Conservation (phyloP, 257 asterid species). For the Rhazya stricta region DNA sequence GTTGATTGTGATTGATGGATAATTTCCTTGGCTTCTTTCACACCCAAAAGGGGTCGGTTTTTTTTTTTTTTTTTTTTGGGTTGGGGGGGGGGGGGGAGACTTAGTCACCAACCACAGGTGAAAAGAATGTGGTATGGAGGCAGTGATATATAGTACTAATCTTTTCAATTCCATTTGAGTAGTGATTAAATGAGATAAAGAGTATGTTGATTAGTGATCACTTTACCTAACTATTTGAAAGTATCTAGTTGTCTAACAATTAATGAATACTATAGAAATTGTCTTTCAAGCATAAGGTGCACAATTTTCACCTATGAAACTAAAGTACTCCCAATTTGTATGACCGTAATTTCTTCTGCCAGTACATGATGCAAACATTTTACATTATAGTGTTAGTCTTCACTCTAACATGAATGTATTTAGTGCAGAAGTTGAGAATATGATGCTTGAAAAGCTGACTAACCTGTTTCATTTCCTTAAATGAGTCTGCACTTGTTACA, state of each 20-base stretch:
- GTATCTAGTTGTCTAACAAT: not conserved
- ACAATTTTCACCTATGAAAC: not conserved
- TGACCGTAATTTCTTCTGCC: not conserved
- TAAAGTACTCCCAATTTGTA: not conserved
- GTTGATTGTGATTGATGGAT: not conserved
- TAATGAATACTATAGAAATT: constrained; percentile 3
- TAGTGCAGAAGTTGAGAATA: not conserved
- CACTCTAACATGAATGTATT: not conserved
- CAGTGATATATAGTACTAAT: not conserved
- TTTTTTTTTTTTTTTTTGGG: too few relatives aligned
- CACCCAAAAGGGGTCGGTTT: too few relatives aligned
- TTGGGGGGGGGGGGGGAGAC: too few relatives aligned
- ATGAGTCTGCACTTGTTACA: not conserved
- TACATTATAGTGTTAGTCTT: not conserved
- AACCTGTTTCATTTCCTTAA: not conserved
- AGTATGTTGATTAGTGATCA: not conserved
- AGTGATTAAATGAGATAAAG: not conserved
- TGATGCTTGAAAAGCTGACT: not conserved
- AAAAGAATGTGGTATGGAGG: too few relatives aligned
- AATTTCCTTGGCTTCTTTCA: not conserved
- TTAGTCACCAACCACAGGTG: not conserved
- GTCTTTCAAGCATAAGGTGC: not conserved
- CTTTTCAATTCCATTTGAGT: not conserved
- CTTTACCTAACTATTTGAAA: not conserved
- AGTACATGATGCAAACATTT: not conserved